Conservation (phyloP, 345 rosid species). For the Punica granatum region DNA sequence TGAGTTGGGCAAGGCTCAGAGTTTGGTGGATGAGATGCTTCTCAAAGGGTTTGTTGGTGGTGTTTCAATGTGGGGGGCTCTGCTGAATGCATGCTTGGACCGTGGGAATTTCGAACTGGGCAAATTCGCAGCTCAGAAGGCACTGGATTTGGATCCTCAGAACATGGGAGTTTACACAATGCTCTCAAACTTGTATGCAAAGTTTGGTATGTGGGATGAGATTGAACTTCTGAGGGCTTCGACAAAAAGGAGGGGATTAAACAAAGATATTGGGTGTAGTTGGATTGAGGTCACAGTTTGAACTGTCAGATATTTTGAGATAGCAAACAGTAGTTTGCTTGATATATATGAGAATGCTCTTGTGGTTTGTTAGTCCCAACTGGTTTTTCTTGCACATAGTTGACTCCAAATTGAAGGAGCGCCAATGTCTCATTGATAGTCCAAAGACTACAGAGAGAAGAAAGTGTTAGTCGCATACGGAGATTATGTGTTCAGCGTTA, state of each 20-base stretch:
- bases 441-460: background rate
- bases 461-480: background rate
- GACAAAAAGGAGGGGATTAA: slow-evolving; percentile 30
- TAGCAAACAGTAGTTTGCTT: background rate
- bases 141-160: slow-evolving; percentile 43
- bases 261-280: slow-evolving; percentile 45
- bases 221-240: slow-evolving; percentile 28
- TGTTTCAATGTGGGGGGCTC: slow-evolving; percentile 50
- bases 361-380: background rate
- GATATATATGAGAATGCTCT: background rate
- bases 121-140: slow-evolving; percentile 40
- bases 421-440: background rate
- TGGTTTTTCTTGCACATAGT: background rate
- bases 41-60: slow-evolving; percentile 19
- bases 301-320: background rate
- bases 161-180: slow-evolving; percentile 35
- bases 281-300: slow-evolving; percentile 35
- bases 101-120: slow-evolving; percentile 41
- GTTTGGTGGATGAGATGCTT: slow-evolving; percentile 34
- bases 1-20: slow-evolving; percentile 42
- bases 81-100: slow-evolving; percentile 40
- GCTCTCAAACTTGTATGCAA: slow-evolving; percentile 50
- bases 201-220: slow-evolving; percentile 44
- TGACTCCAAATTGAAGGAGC: background rate
- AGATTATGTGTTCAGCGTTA: background rate